A percentile compares a stretch with the other conserved stretches of the same genome.
These are phyloP conservation scores for Hypoxylon crocopeplum DNA, from an alignment of 495 filamentous ascomycete species.

Conservation along the genomic window DNA sequence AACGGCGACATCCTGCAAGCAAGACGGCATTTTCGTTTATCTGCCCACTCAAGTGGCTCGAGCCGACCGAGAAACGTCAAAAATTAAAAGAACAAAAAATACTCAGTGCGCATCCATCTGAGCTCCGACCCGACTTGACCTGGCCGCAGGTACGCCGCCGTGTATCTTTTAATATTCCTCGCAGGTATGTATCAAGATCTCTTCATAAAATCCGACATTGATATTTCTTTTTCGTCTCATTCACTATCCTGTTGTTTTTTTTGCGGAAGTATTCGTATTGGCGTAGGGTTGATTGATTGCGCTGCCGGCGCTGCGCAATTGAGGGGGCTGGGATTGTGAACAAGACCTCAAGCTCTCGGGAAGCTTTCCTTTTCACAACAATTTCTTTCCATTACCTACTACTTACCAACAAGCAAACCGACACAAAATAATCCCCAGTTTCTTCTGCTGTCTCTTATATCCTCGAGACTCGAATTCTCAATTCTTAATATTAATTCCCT, in stretches of 20 bases:
- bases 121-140: no score
- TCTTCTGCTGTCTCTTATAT: neutral
- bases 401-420: no score
- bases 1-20: neutral
- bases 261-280: neutral
- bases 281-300: constrained; percentile 19
- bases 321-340: constrained; percentile 40
- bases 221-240: neutral
- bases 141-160: neutral
- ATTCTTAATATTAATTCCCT: constrained; percentile 9
- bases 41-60: constrained; percentile 2
- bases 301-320: constrained; percentile 26
- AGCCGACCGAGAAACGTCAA: neutral
- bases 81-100: neutral
- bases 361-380: constrained; percentile 8
- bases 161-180: constrained; percentile 4
- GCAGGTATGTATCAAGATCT: no score
- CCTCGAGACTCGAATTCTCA: neutral
- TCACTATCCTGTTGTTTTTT: neutral
- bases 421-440: neutral
- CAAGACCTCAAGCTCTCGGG: no score
- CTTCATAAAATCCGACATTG: neutral
- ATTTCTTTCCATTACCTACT: neutral
- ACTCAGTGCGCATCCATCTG: constrained; percentile 4
- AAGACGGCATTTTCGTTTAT: neutral